Base-by-base conservation (phyloP, 352 stramenopile genomes). In the Phytophthora capsici region DNA sequence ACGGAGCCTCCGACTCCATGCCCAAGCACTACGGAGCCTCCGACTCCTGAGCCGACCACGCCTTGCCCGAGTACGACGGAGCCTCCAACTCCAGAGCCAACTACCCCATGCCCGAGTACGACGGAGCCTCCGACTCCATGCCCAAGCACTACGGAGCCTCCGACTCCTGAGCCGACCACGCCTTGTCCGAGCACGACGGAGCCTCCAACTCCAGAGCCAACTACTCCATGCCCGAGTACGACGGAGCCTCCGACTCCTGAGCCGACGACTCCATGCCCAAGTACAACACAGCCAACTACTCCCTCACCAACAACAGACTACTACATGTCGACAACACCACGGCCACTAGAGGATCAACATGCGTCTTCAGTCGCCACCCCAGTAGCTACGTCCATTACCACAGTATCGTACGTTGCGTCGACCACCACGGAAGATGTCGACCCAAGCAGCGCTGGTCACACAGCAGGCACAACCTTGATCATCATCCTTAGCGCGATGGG, bases 401-500 rank as follows among this genome's bases (percentile, higher is more conserved):
- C 55, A 3, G 36, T 51, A 32, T 54, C 58, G 23, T 67, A 61
- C 20, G 30, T 34, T 25, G 43, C 51, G 13, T 52, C 61, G 19
- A 54, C 61, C 44, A 25, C 13, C 26, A 52, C 53, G n/a, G 17
- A 57, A 19, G 52, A 52, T 23, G 19, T 25, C 28, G 19, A 54
- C 9, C 19, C 51, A 12, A 45, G 13, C 34, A 48, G 16, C n/a
- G 38, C 9, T 9, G 25, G 23, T 3, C 13, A n/a, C 26, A 40
- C 22, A 37, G 20, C 34, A 22, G 37, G 7, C 14, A 38, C 34
- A 46, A 17, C 25, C 19, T 71, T 23, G 47, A 22, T 61, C 16
- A 38, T 43, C 10, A 41, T 56, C 19, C 17, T 14, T 7, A 34
- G 20, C n/a, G 56, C 43, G 20, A 44, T 64, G 28, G 47, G 30